A percentile compares a stretch with the other conserved stretches of the same genome.
Evolutionary conservation across 1,139 yeast genomes (phyloP).

Genomic region (Suhomyces bolitotheri): DNA sequence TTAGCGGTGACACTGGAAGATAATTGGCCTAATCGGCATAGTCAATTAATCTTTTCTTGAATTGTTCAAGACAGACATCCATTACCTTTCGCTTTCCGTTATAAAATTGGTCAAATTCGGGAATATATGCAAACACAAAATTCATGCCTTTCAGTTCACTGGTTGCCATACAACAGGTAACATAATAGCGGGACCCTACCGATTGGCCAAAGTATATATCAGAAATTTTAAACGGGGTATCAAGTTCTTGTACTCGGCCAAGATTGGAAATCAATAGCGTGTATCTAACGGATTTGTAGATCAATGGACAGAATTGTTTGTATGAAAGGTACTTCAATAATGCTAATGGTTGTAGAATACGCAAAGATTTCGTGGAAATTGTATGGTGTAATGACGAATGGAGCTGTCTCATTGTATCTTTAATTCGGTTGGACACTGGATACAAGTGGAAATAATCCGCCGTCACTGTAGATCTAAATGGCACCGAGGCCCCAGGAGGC

Average conservation of each 20-base stretch:
- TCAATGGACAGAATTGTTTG: constrained; percentile 16
- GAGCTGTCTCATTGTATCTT: constrained; percentile 1
- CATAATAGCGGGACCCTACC: constrained; percentile 1
- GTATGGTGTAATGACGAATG: neutral
- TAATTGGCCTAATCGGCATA: too few species aligned
- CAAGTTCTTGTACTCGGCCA: constrained; percentile 17
- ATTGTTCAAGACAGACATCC: constrained; percentile 6
- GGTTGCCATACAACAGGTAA: constrained; percentile 1
- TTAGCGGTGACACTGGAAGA: too few species aligned
- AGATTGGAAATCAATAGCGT: constrained; percentile 26
- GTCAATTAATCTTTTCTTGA: constrained; percentile 1
- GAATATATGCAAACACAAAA: neutral
- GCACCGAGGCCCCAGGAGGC: constrained; percentile 15
- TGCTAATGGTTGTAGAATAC: neutral
- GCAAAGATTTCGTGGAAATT: neutral
- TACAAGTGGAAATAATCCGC: constrained; percentile 18
- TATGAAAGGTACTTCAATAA: constrained; percentile 17
- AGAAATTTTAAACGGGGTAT: constrained; percentile 1
- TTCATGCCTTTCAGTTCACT: constrained; percentile 8
- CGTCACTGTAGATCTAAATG: constrained; percentile 24
- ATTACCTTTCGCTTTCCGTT: constrained; percentile 5
- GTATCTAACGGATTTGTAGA: constrained; percentile 13
- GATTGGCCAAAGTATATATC: constrained; percentile 6
- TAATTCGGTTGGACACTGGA: constrained; percentile 15
- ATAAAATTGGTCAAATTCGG: constrained; percentile 3